Conservation (phyloP, 768 basidiomycete genomes). For the Suillus tomentosus region DNA sequence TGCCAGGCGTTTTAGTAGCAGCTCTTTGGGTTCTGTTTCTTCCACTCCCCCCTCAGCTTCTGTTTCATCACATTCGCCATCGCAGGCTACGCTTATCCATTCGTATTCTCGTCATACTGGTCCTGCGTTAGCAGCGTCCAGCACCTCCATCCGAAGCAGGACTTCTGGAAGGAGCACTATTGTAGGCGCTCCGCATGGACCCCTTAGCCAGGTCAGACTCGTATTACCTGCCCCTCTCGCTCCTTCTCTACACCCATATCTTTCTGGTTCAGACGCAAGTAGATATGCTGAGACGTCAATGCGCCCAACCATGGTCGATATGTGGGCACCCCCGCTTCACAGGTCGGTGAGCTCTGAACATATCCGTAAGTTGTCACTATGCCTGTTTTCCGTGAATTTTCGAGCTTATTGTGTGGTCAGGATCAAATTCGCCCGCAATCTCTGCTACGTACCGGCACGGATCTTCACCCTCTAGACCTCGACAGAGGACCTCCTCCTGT, state of each 20-base stretch:
- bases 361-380: slow-evolving; percentile 11
- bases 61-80: slow-evolving; percentile 17
- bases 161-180: slow-evolving; percentile 38
- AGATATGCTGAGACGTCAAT: slow-evolving; percentile 16
- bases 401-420: slow-evolving; percentile 9
- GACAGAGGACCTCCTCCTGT: slow-evolving; percentile 1
- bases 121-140: slow-evolving; percentile 42
- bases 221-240: slow-evolving; percentile 69
- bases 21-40: slow-evolving; percentile 19
- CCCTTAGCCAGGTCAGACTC: slow-evolving; percentile 63
- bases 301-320: slow-evolving; percentile 35
- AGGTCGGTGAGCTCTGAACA: slow-evolving; percentile 14
- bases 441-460: neutral
- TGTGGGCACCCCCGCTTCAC: slow-evolving; percentile 36
- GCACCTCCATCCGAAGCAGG: slow-evolving; percentile 32
- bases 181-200: slow-evolving; percentile 63
- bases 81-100: slow-evolving; percentile 13
- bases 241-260: slow-evolving; percentile 33
- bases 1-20: slow-evolving; percentile 11
- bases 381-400: neutral
- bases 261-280: slow-evolving; percentile 17
- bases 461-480: slow-evolving; percentile 8
- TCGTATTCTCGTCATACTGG: slow-evolving; percentile 30
- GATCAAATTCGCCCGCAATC: neutral
- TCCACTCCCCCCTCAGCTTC: slow-evolving; percentile 24